phyloP scores from a whole-genome alignment of 768 basidiomycete species.

The Agaricus subrufescens region DNA sequence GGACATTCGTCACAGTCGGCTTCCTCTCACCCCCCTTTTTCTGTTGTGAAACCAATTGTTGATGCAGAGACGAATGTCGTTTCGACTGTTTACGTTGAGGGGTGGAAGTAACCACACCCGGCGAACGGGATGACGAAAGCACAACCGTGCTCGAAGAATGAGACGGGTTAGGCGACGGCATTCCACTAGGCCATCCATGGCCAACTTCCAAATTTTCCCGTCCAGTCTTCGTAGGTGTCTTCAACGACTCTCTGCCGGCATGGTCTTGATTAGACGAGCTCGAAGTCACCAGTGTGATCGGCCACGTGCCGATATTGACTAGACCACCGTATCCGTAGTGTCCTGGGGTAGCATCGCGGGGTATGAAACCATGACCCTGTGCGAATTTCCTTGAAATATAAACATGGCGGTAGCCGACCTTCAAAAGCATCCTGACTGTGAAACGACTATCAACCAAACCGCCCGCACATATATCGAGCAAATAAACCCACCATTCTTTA shows the following conservation, averaged over 20 bases:
- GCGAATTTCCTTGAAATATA: conserved; percentile 97
- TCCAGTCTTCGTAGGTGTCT: background rate
- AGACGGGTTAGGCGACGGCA: background rate
- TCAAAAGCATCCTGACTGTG: conserved; percentile 88
- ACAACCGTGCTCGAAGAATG: background rate
- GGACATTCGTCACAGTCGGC: conserved; percentile 27
- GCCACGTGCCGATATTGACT: conserved; percentile 82
- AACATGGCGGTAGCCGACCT: conserved; percentile 87
- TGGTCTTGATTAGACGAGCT: conserved; percentile 15
- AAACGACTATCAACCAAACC: background rate
- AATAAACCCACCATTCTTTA: conserved; percentile 62
- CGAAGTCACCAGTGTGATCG: conserved; percentile 64
- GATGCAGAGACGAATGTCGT: background rate
- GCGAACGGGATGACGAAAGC: background rate
- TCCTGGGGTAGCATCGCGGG: conserved; percentile 81
- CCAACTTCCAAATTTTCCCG: background rate
- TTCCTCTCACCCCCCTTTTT: conserved; percentile 23
- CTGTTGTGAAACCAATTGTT: conserved; percentile 5
- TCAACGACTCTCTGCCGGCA: background rate
- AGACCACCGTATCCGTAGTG: conserved; percentile 92
- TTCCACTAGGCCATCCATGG: background rate
- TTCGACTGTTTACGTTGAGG: background rate
- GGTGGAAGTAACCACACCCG: background rate
- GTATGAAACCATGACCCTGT: conserved; percentile 80
- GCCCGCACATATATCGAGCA: background rate